These are phyloP conservation scores for Alternaria brassicae DNA, from an alignment of 2,329 filamentous ascomycete genomes.

Conservation along the genomic window DNA sequence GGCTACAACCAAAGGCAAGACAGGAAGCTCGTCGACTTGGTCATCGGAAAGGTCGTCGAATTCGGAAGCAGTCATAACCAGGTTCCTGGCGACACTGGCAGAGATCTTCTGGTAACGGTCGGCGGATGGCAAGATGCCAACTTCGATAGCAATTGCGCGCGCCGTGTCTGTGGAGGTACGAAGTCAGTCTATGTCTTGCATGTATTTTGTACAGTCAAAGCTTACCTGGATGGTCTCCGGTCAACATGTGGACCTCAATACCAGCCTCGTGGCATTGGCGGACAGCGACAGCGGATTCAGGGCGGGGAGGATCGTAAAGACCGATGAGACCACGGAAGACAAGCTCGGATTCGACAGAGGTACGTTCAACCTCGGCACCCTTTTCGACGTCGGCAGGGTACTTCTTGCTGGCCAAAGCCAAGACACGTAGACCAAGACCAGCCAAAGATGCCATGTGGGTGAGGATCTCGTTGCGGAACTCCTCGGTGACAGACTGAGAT, in stretches of 20 bases:
- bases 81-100: conserved; percentile 38
- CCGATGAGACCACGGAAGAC: conserved; percentile 80
- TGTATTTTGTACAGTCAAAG: conserved; percentile 44
- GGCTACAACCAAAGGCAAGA: conserved; percentile 81
- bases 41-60: conserved; percentile 79
- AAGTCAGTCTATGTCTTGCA: background rate
- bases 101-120: conserved; percentile 32
- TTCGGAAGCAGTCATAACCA: conserved; percentile 59
- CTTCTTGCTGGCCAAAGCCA: conserved; percentile 66
- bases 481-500: conserved; percentile 57
- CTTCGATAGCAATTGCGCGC: conserved; percentile 54
- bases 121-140: conserved; percentile 53
- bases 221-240: conserved; percentile 53
- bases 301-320: conserved; percentile 84
- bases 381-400: conserved; percentile 52
- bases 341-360: conserved; percentile 70
- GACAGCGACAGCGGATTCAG: conserved; percentile 70
- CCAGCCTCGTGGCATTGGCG: conserved; percentile 54
- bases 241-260: conserved; percentile 59
- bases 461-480: conserved; percentile 64
- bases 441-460: conserved; percentile 73
- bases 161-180: background rate
- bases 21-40: conserved; percentile 75
- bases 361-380: conserved; percentile 60
- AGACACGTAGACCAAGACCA: conserved; percentile 71